Evolutionary conservation across 1,284 basidiomycete genomes (phyloP), one percentile per base, ranked within the genome.

Genomic region (Sparassis latifolia): DNA sequence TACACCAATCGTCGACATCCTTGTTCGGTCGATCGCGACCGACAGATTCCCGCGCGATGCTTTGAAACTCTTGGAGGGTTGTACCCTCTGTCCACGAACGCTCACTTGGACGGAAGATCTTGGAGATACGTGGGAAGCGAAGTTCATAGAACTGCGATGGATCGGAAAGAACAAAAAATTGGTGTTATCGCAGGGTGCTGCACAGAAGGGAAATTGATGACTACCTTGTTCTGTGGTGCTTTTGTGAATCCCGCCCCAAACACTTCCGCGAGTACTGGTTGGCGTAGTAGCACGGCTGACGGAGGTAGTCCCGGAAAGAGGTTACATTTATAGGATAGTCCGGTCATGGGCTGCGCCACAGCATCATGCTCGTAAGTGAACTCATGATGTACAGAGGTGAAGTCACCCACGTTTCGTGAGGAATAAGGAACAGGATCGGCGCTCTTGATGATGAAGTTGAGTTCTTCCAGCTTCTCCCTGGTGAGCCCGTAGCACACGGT

Each of bases 221-320:
- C 20, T 20, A 89, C 89, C 55, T 75, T 69, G 57, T 76, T 79
- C 30, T 69, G 59, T 0, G 71, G 70, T 7, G 80, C 67, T 61
- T 85, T 87, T 39, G 84, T 86, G 62, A 92, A 94, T 0, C 90
- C 86, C 1, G 87, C 90, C 4, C 91, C 91, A 58, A 80, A 84
- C 1, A 94, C 60, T 58, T 92, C 89, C 1, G 76, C 83, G 3
- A 89, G 72, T 12, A 91, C 61, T 0, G 90, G 90, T 20, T 69
- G 68, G 5, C 71, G 67, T 30, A 93, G 70, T 48, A 92, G 65
- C 2, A 83, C 66, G 0, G 69, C 63, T 1, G 91, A 91, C 2
- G 70, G 66, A 0, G 66, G 57, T n/a, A 86, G 66, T 0, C 74
- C 72, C 12, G 61, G 56, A 5, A 74, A 72, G 3, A 87, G 50